Base-by-base conservation (phyloP, 2,329 filamentous ascomycete genomes). In the Stachybotrys echinatus region DNA sequence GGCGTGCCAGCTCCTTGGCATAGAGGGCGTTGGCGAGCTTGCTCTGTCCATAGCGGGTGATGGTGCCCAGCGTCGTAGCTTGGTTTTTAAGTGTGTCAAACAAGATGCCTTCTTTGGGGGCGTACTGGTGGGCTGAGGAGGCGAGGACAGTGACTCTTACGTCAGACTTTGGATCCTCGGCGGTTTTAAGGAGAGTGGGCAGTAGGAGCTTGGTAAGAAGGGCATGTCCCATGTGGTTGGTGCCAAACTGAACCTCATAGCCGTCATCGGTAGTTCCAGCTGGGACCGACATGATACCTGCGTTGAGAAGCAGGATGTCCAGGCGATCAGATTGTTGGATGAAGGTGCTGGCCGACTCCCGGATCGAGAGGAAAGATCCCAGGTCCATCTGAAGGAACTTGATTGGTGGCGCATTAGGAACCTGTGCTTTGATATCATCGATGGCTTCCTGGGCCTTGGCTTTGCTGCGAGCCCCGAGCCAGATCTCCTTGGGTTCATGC, bases 331-430 rank as follows among this genome's bases (percentile, higher is more conserved):
- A 60, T 20, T 65, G 54, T 2, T 59, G 50, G 1, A 62, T 47
- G 49, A 79, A 68, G 2, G 57, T 55, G 1, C 60, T 53, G 2
- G 71, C 73, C 2, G 73, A 72, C 5, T 57, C 44, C 43, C 69
- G 65, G 48, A 79, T 63, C 4, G 69, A 73, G 6, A 62, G 59
- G 10, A 80, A 63, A 5, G 70, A 73, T 3, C 65, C 50, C 17
- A 81, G 69, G 55, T 80, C 73, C 47, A 76, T 64, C 47, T 70
- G 56, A 21, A 79, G 59, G 50, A 74, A 50, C 6, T 53, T 51
- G 50, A 69, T 61, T 6, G 50, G 39, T n/a, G n/a, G n/a, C n/a
- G n/a, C n/a, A n/a, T n/a, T n/a, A n/a, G n/a, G n/a, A n/a, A n/a
- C n/a, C n/a, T n/a, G n/a, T n/a, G n/a, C n/a, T n/a, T 37, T 37